Evolutionary conservation across 2,329 filamentous ascomycete species (phyloP).

Genomic region (Bipolaris gigantea): DNA sequence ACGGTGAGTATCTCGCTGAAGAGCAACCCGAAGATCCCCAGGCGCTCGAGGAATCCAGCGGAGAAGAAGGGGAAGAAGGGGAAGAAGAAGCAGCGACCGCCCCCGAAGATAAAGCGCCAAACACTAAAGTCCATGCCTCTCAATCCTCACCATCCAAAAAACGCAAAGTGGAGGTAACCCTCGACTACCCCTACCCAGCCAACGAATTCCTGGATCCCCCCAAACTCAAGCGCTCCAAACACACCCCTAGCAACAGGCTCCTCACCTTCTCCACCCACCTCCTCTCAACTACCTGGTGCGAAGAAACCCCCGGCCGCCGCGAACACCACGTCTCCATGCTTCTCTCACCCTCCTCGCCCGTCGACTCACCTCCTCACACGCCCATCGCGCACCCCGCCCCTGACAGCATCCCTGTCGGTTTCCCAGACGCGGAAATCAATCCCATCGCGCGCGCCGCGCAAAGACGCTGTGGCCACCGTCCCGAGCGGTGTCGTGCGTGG

Average conservation of each 20-base stretch:
- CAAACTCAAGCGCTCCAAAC: too few species aligned
- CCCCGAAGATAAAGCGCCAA: too few species aligned
- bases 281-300: background rate
- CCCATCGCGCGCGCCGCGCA: background rate
- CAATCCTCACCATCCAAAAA: too few species aligned
- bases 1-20: background rate
- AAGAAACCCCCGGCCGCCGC: constrained; percentile 10
- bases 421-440: too few species aligned
- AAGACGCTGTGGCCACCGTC: background rate
- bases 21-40: background rate
- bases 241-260: too few species aligned
- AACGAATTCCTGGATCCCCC: background rate
- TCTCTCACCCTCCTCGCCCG: background rate
- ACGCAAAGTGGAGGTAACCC: background rate
- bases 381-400: background rate
- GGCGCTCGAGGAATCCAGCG: too few species aligned
- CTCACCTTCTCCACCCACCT: too few species aligned
- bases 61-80: background rate
- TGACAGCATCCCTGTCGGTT: background rate
- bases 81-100: too few species aligned
- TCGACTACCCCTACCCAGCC: background rate
- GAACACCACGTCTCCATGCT: constrained; percentile 6
- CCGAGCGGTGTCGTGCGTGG: constrained; percentile 4
- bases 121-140: too few species aligned
- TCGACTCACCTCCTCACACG: constrained; percentile 10